A percentile compares a stretch with the other conserved stretches of the same genome.
Evolutionary conservation across 768 basidiomycete genomes (phyloP).

Genomic region (Boletus coccyginus): DNA sequence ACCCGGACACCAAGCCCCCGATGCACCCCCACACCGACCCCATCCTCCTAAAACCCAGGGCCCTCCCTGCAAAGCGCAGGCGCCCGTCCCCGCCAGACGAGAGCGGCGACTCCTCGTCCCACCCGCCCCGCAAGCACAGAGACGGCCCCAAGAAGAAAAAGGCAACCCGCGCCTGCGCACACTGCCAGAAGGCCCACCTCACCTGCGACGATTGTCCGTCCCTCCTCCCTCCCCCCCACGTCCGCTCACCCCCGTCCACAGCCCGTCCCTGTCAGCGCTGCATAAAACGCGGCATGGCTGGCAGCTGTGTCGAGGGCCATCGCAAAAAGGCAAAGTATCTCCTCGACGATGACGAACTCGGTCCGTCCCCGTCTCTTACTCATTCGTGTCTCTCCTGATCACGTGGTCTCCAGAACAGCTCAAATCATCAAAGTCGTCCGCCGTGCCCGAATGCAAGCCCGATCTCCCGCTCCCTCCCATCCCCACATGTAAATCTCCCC

Average conservation of each 20-base stretch:
- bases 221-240: background rate
- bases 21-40: no score
- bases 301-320: constrained; percentile 88
- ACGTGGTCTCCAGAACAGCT: constrained; percentile 38
- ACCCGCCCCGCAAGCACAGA: constrained; percentile 52
- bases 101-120: constrained; percentile 44
- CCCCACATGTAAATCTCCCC: constrained; percentile 29
- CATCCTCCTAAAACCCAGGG: constrained; percentile 33
- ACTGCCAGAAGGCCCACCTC: constrained; percentile 95
- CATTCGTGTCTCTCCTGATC: constrained; percentile 16
- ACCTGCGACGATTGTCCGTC: constrained; percentile 97
- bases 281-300: constrained; percentile 87
- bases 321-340: constrained; percentile 99
- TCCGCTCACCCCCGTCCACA: constrained; percentile 33
- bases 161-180: constrained; percentile 89
- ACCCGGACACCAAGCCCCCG: background rate
- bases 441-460: background rate
- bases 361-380: constrained; percentile 39
- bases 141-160: constrained; percentile 93
- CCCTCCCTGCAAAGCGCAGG: constrained; percentile 50
- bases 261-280: constrained; percentile 97
- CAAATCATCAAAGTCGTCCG: constrained; percentile 33
- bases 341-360: constrained; percentile 89
- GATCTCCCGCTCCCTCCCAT: constrained; percentile 18
- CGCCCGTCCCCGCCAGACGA: constrained; percentile 61